Base-by-base conservation (phyloP, 768 basidiomycete genomes). In the Mycena amicta region DNA sequence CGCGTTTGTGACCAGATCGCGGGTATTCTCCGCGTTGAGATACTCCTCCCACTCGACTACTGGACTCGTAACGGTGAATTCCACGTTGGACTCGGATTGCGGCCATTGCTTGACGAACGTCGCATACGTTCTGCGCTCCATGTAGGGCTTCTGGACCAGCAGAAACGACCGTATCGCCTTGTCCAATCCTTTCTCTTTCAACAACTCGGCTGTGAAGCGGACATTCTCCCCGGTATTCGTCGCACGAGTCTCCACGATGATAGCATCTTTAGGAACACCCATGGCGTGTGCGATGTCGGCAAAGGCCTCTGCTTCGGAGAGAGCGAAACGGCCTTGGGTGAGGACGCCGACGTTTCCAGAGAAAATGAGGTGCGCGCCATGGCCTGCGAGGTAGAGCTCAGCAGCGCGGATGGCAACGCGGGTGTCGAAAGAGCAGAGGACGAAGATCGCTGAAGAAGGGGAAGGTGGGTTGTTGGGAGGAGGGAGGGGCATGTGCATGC, bases 201-300 rank as follows among this genome's bases (percentile, higher is more conserved):
- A 50, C 28, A 58, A 25, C n/a, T 39, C 30, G 5, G 31, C 25
- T 22, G 60, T 64, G 54, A 61, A 61, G 16, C 59, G 59, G 4
- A 64, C 63, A 39, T 64, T 64, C 46, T 64, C 63, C 37, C 63
- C 63, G 6, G 63, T 64, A 40, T 64, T 64, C 8, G 59, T 61
- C 5, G 62, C 40, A 11, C 50, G 55, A 16, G 52, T 31, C 40
- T 63, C 62, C n/a, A 63, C 31, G 49, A 63, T 43, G 28, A 63
- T 60, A 20, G 47, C 50, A 16, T 33, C 28, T n/a, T 46, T 16
- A 4, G 62, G 62, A 2, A 63, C 62, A 18, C 62, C 62, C 39
- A 54, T 31, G 15, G 22, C 40, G 13, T 55, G 62, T n/a, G 62
- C 62, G 26, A 60, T 52, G 23, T 41, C 47, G 15, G 62, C 62